These are phyloP conservation scores for Sarocladium strictum DNA, from an alignment of 2,329 filamentous ascomycete genomes.

Conservation along the genomic window DNA sequence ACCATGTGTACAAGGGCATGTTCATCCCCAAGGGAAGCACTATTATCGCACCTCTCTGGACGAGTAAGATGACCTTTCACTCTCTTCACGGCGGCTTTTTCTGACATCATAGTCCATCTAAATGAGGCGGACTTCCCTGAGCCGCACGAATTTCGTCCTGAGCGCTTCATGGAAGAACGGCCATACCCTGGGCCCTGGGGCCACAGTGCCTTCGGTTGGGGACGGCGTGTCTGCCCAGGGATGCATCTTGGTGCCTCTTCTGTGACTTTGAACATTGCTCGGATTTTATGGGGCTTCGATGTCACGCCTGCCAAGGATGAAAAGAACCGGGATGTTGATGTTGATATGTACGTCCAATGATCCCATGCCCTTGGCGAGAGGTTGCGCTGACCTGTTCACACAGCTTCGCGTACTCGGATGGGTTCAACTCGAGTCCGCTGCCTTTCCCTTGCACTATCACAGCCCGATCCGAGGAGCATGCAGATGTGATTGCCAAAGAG, in stretches of 20 bases:
- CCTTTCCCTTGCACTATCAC: constrained; percentile 35
- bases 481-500: constrained; percentile 26
- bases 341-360: constrained; percentile 35
- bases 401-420: constrained; percentile 36
- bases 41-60: constrained; percentile 35
- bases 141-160: constrained; percentile 31
- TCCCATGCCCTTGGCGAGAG: too few species aligned
- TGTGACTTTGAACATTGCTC: constrained; percentile 38
- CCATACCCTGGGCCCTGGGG: constrained; percentile 30
- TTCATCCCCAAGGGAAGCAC: constrained; percentile 38
- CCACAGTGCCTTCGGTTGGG: constrained; percentile 36
- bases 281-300: constrained; percentile 49
- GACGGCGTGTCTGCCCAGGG: constrained; percentile 33
- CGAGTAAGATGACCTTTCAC: constrained; percentile 25
- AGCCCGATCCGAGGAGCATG: constrained; percentile 26
- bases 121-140: constrained; percentile 36
- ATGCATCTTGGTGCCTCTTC: constrained; percentile 47
- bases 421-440: constrained; percentile 35
- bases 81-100: not conserved
- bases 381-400: not conserved
- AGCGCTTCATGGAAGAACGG: constrained; percentile 27
- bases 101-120: constrained; percentile 25
- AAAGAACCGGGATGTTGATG: constrained; percentile 24
- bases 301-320: constrained; percentile 24
- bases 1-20: constrained; percentile 34